Evolutionary conservation across 805 yeast genomes (phyloP).

Genomic region (Yarrowia sp.): DNA sequence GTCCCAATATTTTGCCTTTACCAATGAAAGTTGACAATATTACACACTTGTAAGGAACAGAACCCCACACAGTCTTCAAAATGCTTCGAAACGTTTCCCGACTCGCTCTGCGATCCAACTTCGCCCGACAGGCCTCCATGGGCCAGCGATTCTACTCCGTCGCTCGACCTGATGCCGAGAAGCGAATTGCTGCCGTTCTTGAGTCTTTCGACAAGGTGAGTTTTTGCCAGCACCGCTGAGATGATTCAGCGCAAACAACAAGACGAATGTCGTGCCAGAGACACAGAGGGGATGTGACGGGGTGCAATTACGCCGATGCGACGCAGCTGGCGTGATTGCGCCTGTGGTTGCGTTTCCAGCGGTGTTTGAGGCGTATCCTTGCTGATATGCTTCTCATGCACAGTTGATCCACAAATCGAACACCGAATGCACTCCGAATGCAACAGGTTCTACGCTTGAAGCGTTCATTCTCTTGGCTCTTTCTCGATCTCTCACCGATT

Average conservation of each 20-base stretch:
- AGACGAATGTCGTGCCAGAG: neutral
- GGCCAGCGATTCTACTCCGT: constrained; percentile 52
- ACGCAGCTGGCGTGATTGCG: no score
- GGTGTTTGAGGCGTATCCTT: no score
- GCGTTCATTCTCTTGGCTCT: no score
- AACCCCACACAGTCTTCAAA: constrained; percentile 13
- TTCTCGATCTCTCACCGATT: no score
- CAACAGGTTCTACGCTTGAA: no score
- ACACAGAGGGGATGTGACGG: neutral
- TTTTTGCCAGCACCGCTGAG: constrained; percentile 33
- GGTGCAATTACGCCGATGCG: neutral
- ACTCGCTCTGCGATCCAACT: constrained; percentile 21
- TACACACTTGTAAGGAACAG: constrained; percentile 4
- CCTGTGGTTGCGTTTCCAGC: no score
- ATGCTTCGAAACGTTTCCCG: constrained; percentile 27
- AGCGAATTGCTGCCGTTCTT: constrained; percentile 77
- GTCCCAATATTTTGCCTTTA: constrained; percentile 16
- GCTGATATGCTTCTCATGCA: no score
- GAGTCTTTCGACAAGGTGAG: constrained; percentile 59
- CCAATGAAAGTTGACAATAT: constrained; percentile 23
- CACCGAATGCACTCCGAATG: no score
- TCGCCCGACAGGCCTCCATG: constrained; percentile 16
- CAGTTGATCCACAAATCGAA: no score
- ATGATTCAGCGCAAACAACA: neutral
- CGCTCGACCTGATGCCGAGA: constrained; percentile 73